Percentiles rank a stretch among this genome's conserved stretches.
phyloP scores from a whole-genome alignment of 805 yeast species.

The Lipomyces sp. region DNA sequence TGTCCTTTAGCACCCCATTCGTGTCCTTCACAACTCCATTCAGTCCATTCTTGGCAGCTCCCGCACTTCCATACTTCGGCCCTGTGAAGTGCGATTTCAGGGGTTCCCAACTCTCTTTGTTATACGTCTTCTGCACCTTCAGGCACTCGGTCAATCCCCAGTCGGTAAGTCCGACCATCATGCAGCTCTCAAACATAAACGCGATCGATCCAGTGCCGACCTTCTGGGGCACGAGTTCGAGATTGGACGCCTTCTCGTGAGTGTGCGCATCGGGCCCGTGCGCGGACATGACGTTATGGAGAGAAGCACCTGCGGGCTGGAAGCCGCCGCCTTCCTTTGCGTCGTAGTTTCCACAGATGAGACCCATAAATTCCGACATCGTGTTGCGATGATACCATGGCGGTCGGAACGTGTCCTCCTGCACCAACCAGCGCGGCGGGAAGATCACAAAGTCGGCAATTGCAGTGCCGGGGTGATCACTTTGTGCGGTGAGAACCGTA shows the following conservation, averaged over 20 bases:
- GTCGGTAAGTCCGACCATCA: conserved; percentile 32
- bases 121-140: conserved; percentile 29
- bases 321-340: conserved; percentile 31
- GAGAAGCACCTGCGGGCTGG: conserved; percentile 35
- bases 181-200: conserved; percentile 33
- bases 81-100: conserved; percentile 16
- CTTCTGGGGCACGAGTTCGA: conserved; percentile 25
- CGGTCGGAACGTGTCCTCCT: conserved; percentile 34
- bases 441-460: conserved; percentile 35
- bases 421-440: conserved; percentile 35
- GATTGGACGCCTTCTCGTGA: conserved; percentile 29
- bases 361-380: conserved; percentile 33
- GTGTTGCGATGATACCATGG: conserved; percentile 34
- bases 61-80: conserved; percentile 7
- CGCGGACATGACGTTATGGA: conserved; percentile 34
- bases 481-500: conserved; percentile 23
- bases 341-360: conserved; percentile 15
- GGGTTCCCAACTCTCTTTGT: conserved; percentile 28
- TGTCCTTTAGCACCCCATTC: too few relatives aligned
- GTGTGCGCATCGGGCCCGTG: conserved; percentile 34
- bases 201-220: conserved; percentile 34
- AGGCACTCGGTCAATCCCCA: conserved; percentile 26
- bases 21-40: too few relatives aligned
- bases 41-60: not conserved
- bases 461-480: conserved; percentile 31